phyloP scores from a whole-genome alignment of 2,329 filamentous ascomycete genomes.

The Phialophora expanda region DNA sequence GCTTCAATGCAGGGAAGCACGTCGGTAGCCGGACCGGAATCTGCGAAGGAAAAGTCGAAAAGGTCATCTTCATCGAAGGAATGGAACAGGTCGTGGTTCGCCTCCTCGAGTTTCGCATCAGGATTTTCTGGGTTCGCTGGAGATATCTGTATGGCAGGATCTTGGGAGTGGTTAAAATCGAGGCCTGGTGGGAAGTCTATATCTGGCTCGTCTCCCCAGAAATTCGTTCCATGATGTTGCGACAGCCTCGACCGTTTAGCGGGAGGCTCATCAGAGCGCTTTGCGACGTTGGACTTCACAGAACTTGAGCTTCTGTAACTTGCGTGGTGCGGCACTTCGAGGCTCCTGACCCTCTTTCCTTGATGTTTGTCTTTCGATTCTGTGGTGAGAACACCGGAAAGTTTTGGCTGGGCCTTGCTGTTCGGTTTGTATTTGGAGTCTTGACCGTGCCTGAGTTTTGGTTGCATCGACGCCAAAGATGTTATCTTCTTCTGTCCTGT shows the following conservation, averaged over 20 bases:
- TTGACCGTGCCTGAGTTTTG: not conserved
- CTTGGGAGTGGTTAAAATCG: not conserved
- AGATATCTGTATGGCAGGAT: not conserved
- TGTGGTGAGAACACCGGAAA: not conserved
- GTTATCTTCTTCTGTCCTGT: slow-evolving; percentile 32
- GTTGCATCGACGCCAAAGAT: slow-evolving; percentile 12
- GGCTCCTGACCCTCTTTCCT: not conserved
- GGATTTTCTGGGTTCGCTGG: not conserved
- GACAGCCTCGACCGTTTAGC: slow-evolving; percentile 21
- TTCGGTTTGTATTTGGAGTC: not conserved
- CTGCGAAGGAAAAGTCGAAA: slow-evolving; percentile 11
- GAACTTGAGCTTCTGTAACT: not conserved
- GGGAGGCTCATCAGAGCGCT: slow-evolving; percentile 15
- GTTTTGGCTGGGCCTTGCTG: not conserved
- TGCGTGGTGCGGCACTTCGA: not conserved
- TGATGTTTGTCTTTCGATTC: slow-evolving; percentile 5
- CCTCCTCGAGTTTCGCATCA: not conserved
- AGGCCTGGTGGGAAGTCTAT: slow-evolving; percentile 2
- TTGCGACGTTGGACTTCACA: not conserved
- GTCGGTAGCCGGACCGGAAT: not conserved
- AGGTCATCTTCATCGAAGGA: slow-evolving; percentile 9
- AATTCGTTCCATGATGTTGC: not conserved
- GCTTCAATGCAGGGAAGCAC: not conserved
- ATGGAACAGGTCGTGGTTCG: not conserved
- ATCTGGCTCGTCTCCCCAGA: not conserved